Evolutionary conservation across 73 alveolate genomes (phyloP).

Genomic region (Symbiodinium pilosum): DNA sequence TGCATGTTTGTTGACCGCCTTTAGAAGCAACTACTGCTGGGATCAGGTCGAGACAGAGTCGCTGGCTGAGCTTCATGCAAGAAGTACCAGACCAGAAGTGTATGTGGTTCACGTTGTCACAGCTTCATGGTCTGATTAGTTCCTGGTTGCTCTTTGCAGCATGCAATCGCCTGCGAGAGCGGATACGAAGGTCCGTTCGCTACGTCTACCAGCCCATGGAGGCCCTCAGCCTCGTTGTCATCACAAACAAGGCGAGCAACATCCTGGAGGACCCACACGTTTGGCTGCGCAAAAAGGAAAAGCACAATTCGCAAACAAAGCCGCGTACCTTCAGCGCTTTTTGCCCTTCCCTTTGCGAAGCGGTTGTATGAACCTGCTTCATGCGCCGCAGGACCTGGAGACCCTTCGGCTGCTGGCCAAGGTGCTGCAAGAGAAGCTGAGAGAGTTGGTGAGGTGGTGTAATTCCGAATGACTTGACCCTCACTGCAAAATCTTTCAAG

Average conservation of each 20-base stretch:
- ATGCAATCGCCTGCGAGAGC: too few relatives aligned
- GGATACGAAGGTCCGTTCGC: conserved; percentile 98
- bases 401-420: conserved; percentile 97
- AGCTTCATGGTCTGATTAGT: too few relatives aligned
- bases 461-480: too few relatives aligned
- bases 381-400: conserved; percentile 94
- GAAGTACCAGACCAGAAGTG: too few relatives aligned
- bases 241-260: conserved; percentile 98
- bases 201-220: conserved; percentile 98
- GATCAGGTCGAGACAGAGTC: not conserved
- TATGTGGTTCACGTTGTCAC: too few relatives aligned
- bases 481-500: too few relatives aligned
- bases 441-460: too few relatives aligned
- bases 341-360: too few relatives aligned
- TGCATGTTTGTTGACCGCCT: too few relatives aligned
- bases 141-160: too few relatives aligned
- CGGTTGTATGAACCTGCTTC: too few relatives aligned
- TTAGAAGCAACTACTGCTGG: not conserved
- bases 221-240: conserved; percentile 97
- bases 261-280: conserved; percentile 97
- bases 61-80: not conserved
- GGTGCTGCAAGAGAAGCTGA: not conserved
- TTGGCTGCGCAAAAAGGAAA: not conserved
- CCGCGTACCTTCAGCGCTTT: too few relatives aligned
- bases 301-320: not conserved